Conservation (phyloP, 805 yeast species). For the Torulaspora gathmanii region DNA sequence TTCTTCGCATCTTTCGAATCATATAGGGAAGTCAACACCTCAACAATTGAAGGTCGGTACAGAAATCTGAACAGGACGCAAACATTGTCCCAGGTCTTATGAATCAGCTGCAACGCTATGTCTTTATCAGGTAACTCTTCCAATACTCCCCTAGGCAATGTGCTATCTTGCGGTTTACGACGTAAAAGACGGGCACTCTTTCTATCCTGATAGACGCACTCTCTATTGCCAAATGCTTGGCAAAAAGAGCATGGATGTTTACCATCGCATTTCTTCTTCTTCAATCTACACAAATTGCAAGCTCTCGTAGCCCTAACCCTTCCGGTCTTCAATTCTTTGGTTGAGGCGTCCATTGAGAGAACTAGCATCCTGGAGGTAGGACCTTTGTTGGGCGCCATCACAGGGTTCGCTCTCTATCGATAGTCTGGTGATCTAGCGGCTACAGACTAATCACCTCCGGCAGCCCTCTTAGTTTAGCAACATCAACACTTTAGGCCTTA, state of each 20-base stretch:
- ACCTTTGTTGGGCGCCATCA: conserved; percentile 2
- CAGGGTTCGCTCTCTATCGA: too few relatives aligned
- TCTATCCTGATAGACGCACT: conserved; percentile 9
- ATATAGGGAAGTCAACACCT: conserved; percentile 70
- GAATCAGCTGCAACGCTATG: conserved; percentile 63
- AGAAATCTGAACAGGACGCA: conserved; percentile 81
- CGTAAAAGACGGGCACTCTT: not conserved
- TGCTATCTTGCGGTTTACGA: conserved; percentile 1
- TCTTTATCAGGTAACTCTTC: conserved; percentile 61
- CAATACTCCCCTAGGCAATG: not conserved
- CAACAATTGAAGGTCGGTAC: conserved; percentile 75
- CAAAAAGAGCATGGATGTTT: conserved; percentile 66
- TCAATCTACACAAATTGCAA: conserved; percentile 69
- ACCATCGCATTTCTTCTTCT: conserved; percentile 78
- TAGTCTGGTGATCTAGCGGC: not conserved
- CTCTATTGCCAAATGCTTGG: conserved; percentile 4
- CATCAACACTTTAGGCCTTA: too few relatives aligned
- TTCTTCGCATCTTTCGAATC: conserved; percentile 63
- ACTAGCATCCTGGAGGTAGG: conserved; percentile 23
- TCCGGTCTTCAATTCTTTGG: conserved; percentile 37
- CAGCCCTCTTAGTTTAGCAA: not conserved
- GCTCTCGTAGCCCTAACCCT: conserved; percentile 68
- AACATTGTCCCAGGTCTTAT: conserved; percentile 78
- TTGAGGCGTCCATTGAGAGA: conserved; percentile 23
- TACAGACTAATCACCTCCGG: not conserved